Conservation (phyloP, 83 land plant genomes). For the Diphasiastrum complanatum region DNA sequence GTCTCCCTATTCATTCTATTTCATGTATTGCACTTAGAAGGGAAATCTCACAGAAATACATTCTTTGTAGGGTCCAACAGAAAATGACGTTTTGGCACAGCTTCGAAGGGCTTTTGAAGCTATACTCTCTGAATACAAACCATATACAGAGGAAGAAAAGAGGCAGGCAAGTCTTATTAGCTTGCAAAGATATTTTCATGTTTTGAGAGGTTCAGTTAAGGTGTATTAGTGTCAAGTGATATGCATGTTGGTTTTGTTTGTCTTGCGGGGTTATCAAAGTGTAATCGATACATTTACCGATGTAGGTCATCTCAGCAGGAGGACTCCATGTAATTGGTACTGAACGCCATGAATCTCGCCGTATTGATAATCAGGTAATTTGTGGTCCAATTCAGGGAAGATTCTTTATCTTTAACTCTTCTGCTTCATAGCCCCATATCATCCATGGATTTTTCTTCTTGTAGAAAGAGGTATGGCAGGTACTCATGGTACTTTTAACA, state of each 20-base stretch:
- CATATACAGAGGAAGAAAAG: conserved; percentile 85
- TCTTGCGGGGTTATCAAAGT: too few relatives aligned
- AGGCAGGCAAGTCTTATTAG: conserved; percentile 44
- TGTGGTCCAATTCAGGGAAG: conserved; percentile 6
- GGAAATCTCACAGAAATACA: too few relatives aligned
- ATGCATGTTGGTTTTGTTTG: conserved; percentile 20
- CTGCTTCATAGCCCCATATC: too few relatives aligned
- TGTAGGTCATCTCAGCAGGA: conserved; percentile 87
- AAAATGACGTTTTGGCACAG: conserved; percentile 74
- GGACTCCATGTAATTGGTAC: conserved; percentile 99
- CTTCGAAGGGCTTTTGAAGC: conserved; percentile 57
- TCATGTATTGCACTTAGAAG: too few relatives aligned
- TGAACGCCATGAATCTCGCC: conserved; percentile 96
- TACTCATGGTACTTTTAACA: too few relatives aligned
- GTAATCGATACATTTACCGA: too few relatives aligned
- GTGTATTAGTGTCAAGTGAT: not conserved
- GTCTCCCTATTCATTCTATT: too few relatives aligned
- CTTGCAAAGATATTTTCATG: not conserved
- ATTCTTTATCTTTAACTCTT: not conserved
- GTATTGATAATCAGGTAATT: conserved; percentile 96
- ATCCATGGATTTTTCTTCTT: too few relatives aligned
- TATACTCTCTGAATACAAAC: conserved; percentile 63
- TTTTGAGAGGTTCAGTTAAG: not conserved
- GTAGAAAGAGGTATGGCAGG: too few relatives aligned
- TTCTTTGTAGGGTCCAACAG: conserved; percentile 76